These are phyloP conservation scores for Colletotrichum trifolii DNA, from an alignment of 2,329 filamentous ascomycete genomes.

Conservation along the genomic window DNA sequence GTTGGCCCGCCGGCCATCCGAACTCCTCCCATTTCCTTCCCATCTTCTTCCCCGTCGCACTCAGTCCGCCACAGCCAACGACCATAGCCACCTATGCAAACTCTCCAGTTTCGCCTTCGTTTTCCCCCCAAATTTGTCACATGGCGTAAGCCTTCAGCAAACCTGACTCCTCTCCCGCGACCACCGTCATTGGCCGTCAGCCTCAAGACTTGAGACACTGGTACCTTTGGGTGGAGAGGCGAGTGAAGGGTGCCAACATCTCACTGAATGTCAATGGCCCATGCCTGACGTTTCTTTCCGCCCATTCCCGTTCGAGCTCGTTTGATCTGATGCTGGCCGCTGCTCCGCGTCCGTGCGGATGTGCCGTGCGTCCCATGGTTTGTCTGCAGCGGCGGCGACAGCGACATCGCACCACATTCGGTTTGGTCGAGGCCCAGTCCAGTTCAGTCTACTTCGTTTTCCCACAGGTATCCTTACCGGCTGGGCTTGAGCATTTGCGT, in stretches of 20 bases:
- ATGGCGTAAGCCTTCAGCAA: slow-evolving; percentile 15
- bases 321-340: neutral
- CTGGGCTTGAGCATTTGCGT: neutral
- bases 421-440: slow-evolving; percentile 3
- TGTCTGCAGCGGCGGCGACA: slow-evolving; percentile 15
- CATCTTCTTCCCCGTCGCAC: no score
- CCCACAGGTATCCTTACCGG: neutral
- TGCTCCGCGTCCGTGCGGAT: slow-evolving; percentile 7
- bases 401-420: slow-evolving; percentile 1
- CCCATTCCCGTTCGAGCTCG: slow-evolving; percentile 9
- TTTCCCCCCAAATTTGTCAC: slow-evolving; percentile 3
- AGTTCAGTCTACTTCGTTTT: no score
- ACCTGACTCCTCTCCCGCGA: slow-evolving; percentile 7
- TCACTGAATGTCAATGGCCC: slow-evolving; percentile 10
- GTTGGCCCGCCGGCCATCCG: slow-evolving; percentile 16
- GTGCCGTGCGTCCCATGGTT: slow-evolving; percentile 1
- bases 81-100: neutral
- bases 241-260: neutral
- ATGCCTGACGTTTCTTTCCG: neutral
- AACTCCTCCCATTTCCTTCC: neutral
- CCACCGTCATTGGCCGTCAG: slow-evolving; percentile 8
- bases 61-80: neutral
- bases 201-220: slow-evolving; percentile 5
- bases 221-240: neutral
- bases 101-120: neutral